phyloP scores from a whole-genome alignment of 169 alveolate genomes.

The Cryptosporidium baileyi region DNA sequence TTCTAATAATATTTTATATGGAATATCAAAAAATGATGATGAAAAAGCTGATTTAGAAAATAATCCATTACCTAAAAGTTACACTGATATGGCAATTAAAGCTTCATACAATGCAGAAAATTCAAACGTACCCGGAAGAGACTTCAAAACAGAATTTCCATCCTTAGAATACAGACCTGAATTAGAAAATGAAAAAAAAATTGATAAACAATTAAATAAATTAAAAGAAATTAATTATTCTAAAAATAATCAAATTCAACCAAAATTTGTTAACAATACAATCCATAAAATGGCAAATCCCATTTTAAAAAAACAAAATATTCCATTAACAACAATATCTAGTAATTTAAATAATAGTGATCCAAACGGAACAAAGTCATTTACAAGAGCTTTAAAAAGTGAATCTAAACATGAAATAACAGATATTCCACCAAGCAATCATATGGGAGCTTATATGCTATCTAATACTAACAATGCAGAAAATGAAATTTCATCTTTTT shows the following conservation, averaged over 20 bases:
- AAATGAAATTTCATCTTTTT: background rate
- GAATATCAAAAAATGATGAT: background rate
- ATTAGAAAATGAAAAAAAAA: no score
- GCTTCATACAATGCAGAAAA: conserved; percentile 13
- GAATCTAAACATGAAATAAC: conserved; percentile 2
- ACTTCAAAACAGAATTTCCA: conserved; percentile 48
- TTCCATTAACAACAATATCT: background rate
- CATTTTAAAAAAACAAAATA: background rate
- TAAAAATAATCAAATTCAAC: background rate
- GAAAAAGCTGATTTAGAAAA: background rate
- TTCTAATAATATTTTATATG: conserved; percentile 25
- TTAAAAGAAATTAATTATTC: no score
- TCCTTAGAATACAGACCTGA: conserved; percentile 39
- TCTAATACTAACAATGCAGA: background rate
- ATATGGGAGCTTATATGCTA: background rate
- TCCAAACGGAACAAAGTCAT: conserved; percentile 14
- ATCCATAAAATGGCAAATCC: conserved; percentile 4
- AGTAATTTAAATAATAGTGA: background rate
- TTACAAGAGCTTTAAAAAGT: conserved; percentile 29
- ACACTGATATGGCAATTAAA: conserved; percentile 55
- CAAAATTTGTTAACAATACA: background rate
- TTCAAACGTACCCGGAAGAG: conserved; percentile 16
- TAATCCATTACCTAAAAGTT: conserved; percentile 12
- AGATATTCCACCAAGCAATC: conserved; percentile 38
- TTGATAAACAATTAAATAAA: background rate